A percentile compares a stretch with the other conserved stretches of the same genome.
These are phyloP conservation scores for Populus hybrid DNA, from an alignment of 441 rosid genomes.

Conservation along the genomic window DNA sequence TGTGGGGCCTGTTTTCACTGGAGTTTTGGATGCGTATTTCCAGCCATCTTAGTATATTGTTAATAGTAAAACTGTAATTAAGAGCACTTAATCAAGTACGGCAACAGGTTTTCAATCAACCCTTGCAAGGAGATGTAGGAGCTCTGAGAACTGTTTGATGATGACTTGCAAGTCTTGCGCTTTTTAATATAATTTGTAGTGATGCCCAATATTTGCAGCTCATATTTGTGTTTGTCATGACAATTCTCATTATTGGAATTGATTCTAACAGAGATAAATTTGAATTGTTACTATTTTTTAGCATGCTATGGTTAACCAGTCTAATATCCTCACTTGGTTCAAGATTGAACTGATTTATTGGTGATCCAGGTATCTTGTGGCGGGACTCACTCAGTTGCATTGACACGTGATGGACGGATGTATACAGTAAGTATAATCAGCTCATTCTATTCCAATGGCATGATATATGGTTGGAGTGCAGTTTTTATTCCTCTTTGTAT, in stretches of 20 bases:
- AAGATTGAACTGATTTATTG: conserved; percentile 15
- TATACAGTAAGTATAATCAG: conserved; percentile 65
- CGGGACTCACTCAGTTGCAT: conserved; percentile 96
- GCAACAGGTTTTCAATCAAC: not conserved
- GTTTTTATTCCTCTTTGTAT: not conserved
- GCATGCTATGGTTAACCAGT: too few relatives aligned
- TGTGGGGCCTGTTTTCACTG: not conserved
- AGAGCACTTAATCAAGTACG: not conserved
- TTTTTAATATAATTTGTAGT: not conserved
- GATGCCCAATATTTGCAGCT: not conserved
- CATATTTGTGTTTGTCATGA: not conserved
- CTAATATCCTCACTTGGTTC: not conserved
- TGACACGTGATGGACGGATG: conserved; percentile 77
- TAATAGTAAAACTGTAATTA: not conserved
- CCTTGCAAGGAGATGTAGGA: not conserved
- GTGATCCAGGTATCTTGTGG: conserved; percentile 86
- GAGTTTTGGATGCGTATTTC: not conserved
- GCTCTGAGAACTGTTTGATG: not conserved
- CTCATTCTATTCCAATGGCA: not conserved
- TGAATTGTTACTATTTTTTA: not conserved
- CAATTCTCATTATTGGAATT: not conserved
- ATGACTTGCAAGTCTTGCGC: not conserved
- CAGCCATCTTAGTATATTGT: not conserved
- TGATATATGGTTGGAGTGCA: not conserved
- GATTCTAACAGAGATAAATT: not conserved